A percentile compares a stretch with the other conserved stretches of the same genome.
Evolutionary conservation across 2,329 filamentous ascomycete species (phyloP).

Genomic region (Colletotrichum sp.): DNA sequence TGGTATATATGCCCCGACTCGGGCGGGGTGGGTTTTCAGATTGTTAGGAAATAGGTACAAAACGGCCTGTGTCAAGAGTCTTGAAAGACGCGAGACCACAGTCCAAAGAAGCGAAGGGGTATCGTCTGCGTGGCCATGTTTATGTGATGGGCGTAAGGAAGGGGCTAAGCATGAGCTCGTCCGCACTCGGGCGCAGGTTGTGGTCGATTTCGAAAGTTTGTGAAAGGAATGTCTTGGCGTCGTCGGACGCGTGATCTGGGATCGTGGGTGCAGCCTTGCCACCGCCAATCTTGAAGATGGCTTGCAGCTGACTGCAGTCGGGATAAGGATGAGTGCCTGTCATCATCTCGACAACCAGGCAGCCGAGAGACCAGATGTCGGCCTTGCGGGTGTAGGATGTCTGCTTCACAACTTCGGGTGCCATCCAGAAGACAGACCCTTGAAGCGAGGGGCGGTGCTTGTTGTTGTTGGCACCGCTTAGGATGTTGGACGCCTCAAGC

Average conservation of each 20-base stretch:
- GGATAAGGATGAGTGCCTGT: constrained; percentile 96
- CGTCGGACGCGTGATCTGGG: constrained; percentile 83
- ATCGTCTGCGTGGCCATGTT: constrained; percentile 16
- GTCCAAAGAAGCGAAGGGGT: constrained; percentile 8
- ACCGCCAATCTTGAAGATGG: constrained; percentile 97
- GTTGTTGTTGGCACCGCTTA: constrained; percentile 71
- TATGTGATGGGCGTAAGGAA: constrained; percentile 79
- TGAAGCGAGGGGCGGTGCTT: constrained; percentile 82
- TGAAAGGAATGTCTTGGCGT: constrained; percentile 82
- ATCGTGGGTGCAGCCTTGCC: constrained; percentile 81
- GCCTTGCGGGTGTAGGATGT: constrained; percentile 98
- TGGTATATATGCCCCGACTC: constrained; percentile 2
- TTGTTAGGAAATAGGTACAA: constrained; percentile 10
- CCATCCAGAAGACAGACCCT: constrained; percentile 99
- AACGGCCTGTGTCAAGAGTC: background rate
- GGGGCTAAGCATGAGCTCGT: constrained; percentile 83
- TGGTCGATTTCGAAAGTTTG: constrained; percentile 97
- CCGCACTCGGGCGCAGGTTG: constrained; percentile 87
- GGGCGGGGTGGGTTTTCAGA: background rate
- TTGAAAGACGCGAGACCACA: background rate
- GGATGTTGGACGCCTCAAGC: constrained; percentile 87
- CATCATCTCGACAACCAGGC: constrained; percentile 98
- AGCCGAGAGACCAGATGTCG: constrained; percentile 98
- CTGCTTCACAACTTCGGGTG: constrained; percentile 96
- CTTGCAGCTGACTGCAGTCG: constrained; percentile 94